Conservation (phyloP, 331 rosid genomes). For the Rosa hybrid region DNA sequence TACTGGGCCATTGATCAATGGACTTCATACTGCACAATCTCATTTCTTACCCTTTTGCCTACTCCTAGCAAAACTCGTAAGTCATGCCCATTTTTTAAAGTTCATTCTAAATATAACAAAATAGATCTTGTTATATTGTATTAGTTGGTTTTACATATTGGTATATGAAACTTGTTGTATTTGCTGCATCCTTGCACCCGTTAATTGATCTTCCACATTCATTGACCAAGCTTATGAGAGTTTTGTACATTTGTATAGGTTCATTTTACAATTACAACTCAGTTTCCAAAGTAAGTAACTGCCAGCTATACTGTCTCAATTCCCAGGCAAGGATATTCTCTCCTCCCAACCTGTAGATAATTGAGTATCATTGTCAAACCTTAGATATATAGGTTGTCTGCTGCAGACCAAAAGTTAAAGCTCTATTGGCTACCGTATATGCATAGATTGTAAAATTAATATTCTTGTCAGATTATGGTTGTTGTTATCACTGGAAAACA, state of each 20-base stretch:
- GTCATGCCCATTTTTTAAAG: neutral
- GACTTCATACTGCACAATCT: neutral
- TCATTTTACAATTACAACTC: constrained; percentile 66
- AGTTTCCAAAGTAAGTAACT: constrained; percentile 96
- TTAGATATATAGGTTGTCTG: neutral
- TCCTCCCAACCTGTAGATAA: neutral
- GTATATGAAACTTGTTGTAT: neutral
- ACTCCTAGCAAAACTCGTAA: neutral
- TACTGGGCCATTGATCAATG: constrained; percentile 20
- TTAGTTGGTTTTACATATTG: neutral
- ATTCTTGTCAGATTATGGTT: neutral
- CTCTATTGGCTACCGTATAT: neutral
- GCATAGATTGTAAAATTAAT: neutral
- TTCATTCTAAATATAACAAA: neutral
- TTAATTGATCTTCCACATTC: neutral
- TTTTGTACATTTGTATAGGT: constrained; percentile 49
- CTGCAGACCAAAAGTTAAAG: neutral
- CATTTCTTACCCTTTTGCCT: neutral
- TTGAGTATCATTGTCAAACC: neutral
- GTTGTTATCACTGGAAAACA: no score
- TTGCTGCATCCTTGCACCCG: neutral
- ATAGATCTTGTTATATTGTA: neutral
- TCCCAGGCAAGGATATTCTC: constrained; percentile 65
- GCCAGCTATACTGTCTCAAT: constrained; percentile 80
- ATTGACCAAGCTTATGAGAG: neutral